Evolutionary conservation across 139 green algal species (phyloP), one percentile per base, ranked within the genome.

Genomic region (Volvox reticuliferus): DNA sequence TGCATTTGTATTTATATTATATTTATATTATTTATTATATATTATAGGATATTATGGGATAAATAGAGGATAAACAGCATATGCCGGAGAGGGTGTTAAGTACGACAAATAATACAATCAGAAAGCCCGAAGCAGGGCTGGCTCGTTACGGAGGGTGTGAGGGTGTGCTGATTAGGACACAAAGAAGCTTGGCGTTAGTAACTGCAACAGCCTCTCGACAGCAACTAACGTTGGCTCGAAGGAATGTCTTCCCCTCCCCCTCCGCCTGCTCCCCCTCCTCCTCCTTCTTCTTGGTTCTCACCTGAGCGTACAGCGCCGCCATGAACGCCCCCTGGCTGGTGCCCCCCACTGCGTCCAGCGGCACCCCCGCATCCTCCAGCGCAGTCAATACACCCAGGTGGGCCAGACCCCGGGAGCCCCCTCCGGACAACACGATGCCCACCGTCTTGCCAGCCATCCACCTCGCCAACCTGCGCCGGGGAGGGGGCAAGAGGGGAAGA

Each of bases 301-400:
- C 84, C 90, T 97, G 94, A 2, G 96, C 95, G 85, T 96, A 97
- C 63, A 98, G 93, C 44, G 88, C 96, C 17, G 94, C 96, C 94
- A 97, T 97, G 93, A 98, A 97, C 1, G 96, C 96, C 35, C 96
- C 96, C 93, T 98, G 95, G 36, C 89, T 95, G 61, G 96, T 98
- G 79, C 96, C 96, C 26, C 96, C 96, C 32, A 97, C 93, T 55
- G 95, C 92, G 82, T 98, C 96, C 13, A 98, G 89, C n/a, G 96
- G 94, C 50, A 97, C 89, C 1, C 96, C 96, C 13, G 92, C 89
- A 68, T 97, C 95, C 36, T 97, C 94, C 79, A 98, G 93, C 63
- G 96, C 96, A 63, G 91, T 93, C 71, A 98, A 91, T 77, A 97
- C 95, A 22, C 96, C 96, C 79, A 97, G 93, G 84, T 98, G 96